Evolutionary conservation across 768 basidiomycete genomes (phyloP).

Genomic region (Boletus rubescentipes): DNA sequence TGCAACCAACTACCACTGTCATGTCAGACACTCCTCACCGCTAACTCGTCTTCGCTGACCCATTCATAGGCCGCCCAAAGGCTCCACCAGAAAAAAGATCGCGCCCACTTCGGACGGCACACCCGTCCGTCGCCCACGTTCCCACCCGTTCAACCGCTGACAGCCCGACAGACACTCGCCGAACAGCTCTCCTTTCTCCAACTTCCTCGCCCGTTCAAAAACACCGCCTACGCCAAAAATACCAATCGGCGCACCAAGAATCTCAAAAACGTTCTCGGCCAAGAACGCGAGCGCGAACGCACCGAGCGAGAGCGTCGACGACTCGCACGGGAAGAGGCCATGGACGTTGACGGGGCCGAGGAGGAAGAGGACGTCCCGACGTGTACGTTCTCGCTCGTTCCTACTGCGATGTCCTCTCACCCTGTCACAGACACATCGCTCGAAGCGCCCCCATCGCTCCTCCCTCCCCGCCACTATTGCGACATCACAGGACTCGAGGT

Average conservation of each 20-base stretch:
- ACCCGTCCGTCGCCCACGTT: neutral
- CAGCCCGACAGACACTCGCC: conserved; percentile 53
- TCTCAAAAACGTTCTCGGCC: conserved; percentile 71
- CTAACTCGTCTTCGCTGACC: no score
- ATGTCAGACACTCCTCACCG: neutral
- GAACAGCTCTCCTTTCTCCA: conserved; percentile 76
- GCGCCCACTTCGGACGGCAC: neutral
- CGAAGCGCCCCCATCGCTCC: conserved; percentile 80
- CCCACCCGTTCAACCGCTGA: neutral
- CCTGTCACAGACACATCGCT: conserved; percentile 65
- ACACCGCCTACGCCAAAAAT: conserved; percentile 66
- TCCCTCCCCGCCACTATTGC: conserved; percentile 76
- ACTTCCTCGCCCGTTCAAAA: conserved; percentile 75
- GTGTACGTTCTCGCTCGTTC: conserved; percentile 44
- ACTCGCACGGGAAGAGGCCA: conserved; percentile 49
- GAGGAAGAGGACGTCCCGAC: conserved; percentile 73
- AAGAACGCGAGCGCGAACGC: conserved; percentile 51
- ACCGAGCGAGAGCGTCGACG: conserved; percentile 60
- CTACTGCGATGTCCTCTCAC: neutral
- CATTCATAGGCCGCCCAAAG: conserved; percentile 10
- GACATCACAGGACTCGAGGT: conserved; percentile 80
- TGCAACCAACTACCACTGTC: no score
- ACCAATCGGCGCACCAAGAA: conserved; percentile 74
- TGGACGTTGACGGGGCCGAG: conserved; percentile 54
- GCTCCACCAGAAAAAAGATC: neutral